Base-by-base conservation (phyloP, 768 basidiomycete species). In the Mycena rosella region DNA sequence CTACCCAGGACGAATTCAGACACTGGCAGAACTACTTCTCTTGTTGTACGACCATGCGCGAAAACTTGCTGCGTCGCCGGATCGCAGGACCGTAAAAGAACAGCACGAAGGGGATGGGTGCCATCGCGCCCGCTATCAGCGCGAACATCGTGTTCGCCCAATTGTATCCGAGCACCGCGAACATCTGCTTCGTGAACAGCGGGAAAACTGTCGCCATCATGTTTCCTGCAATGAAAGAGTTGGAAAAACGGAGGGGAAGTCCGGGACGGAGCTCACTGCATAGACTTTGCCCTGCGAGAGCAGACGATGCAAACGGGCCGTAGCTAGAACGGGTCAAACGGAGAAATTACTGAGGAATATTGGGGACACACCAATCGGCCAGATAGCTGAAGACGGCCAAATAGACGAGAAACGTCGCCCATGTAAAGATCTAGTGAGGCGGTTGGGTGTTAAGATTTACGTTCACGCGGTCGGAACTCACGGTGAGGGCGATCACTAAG, bases 211-310 rank as follows among this genome's bases (percentile, higher is more conserved):
- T 78, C 1, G 79, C 86, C 27, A 82, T 76, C 22, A 86, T 69
- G 59, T 85, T 86, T 38, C 86, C 84, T 87, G 67, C 20, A 18
- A 38, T 2, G 5, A 10, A 40, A 5, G 26, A 18, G 32, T 9
- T 56, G 45, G 45, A 52, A 42, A 40, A n/a, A 17, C 8, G 4
- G 14, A 47, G 8, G 52, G 14, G 22, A 7, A 7, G 8, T 20
- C 6, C 17, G 22, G n/a, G n/a, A n/a, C 38, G 44, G 38, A 20
- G 76, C 85, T 66, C 65, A 84, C 89, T 81, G 65, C 82, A 81
- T 55, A 90, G 78, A 70, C 84, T 88, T 75, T 90, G 89, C 2
- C 85, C 90, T 0, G 90, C 89, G 29, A 90, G 75, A 5, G 89
- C 89, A 0, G 88, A 89, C 0, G 88, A 89, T 22, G 90, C 89